Base-by-base conservation (phyloP, 2,329 filamentous ascomycete species). In the Cladophialophora yegresii region DNA sequence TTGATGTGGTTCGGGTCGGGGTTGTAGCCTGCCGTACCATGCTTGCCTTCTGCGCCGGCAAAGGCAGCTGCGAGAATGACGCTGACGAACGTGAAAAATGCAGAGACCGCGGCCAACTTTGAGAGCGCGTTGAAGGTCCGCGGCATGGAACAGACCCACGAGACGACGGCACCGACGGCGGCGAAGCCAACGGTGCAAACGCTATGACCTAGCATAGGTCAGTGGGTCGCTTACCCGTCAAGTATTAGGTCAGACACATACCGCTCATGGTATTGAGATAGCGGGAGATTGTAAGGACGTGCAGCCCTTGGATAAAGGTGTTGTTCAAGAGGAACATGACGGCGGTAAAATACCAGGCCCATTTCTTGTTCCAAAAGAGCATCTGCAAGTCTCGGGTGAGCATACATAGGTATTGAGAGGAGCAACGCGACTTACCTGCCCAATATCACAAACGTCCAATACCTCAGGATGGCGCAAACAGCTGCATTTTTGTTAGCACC, bases 241-340 rank as follows among this genome's bases (percentile, higher is more conserved):
- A 40, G 36, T 9, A 36, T 3, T 22, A 6, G 45, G 28, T 12
- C 40, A 55, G 49, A 20, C n/a, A 47, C 64, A 59, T 64, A 69
- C 60, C 54, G 55, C 63, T 68, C 66, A 70, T 68, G 12, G 67
- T 70, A 59, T 70, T 69, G 16, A 71, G 54, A 49, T 71, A 71
- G 8, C 69, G 66, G 26, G 67, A 68, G 61, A 71, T 71, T 13
- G 58, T 56, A 20, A 72, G 62, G 10, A 72, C 66, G 56, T 72
- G 71, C 16, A 72, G 63, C 10, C 66, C 88, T 78, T 92, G 88
- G 71, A 96, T 95, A 75, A 95, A 95, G 16, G 91, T 96, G 75
- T 96, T 97, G 83, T 97, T 97, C 67, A 96, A 77, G 53, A 96
- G 79, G 77, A 97, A 97, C 90, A 96, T 96, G 75, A 91, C 79